phyloP scores from a whole-genome alignment of 352 stramenopile species.

The Phytophthora brassicae region DNA sequence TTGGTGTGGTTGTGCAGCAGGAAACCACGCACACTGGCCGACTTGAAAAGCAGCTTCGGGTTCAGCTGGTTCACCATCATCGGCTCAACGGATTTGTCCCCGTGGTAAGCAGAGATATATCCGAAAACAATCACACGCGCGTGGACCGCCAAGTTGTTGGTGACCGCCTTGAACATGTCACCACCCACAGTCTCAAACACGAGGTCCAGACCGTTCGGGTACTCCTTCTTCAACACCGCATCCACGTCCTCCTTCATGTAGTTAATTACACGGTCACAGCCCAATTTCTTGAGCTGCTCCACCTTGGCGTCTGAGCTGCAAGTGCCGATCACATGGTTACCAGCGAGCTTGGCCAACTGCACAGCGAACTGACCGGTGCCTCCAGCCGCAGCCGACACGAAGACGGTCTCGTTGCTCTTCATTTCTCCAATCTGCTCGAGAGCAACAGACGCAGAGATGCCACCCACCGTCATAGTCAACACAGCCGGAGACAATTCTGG shows the following conservation, averaged over 20 bases:
- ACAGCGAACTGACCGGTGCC: slow-evolving; percentile 27
- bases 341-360: slow-evolving; percentile 27
- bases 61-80: slow-evolving; percentile 30
- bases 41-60: slow-evolving; percentile 24
- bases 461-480: slow-evolving; percentile 28
- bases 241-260: slow-evolving; percentile 30
- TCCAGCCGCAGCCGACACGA: slow-evolving; percentile 26
- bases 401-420: slow-evolving; percentile 25
- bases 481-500: slow-evolving; percentile 18
- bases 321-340: slow-evolving; percentile 33
- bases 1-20: slow-evolving; percentile 21
- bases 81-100: slow-evolving; percentile 25
- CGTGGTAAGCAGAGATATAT: slow-evolving; percentile 30
- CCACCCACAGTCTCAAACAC: slow-evolving; percentile 31
- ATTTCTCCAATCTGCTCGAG: slow-evolving; percentile 31
- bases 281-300: slow-evolving; percentile 21
- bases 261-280: slow-evolving; percentile 32
- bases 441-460: slow-evolving; percentile 23
- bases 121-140: slow-evolving; percentile 32
- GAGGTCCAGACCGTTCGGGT: slow-evolving; percentile 27
- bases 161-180: slow-evolving; percentile 30
- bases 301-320: slow-evolving; percentile 31
- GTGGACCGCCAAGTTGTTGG: slow-evolving; percentile 19
- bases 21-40: slow-evolving; percentile 26
- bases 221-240: slow-evolving; percentile 28